A percentile compares a stretch with the other conserved stretches of the same genome.
phyloP scores from a whole-genome alignment of 2,329 filamentous ascomycete species.

The Pseudogymnoascus sp. region DNA sequence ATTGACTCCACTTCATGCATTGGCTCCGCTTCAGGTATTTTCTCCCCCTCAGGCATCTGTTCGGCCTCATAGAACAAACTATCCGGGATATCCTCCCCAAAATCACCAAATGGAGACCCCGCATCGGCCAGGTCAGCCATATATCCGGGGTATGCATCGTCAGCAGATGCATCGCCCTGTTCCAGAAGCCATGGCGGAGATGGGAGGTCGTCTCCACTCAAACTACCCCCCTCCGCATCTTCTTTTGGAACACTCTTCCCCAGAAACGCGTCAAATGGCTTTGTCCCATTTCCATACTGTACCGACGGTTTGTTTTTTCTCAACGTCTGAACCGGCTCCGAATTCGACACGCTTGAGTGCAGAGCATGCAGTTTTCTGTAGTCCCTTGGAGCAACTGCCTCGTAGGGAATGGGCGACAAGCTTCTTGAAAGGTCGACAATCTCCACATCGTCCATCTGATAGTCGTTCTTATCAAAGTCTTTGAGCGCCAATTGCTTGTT shows the following conservation, averaged over 20 bases:
- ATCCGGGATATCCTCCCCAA: constrained; percentile 22
- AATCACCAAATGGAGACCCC: constrained; percentile 13
- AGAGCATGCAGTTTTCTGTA: constrained; percentile 25
- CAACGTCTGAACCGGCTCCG: constrained; percentile 16
- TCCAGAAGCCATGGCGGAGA: constrained; percentile 28
- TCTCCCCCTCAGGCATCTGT: not conserved
- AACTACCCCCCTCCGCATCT: constrained; percentile 11
- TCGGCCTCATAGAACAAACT: constrained; percentile 16
- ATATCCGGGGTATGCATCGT: constrained; percentile 6
- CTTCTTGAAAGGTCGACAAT: constrained; percentile 23
- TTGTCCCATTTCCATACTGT: constrained; percentile 19
- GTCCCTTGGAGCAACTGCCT: constrained; percentile 18
- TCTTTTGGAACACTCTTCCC: constrained; percentile 8
- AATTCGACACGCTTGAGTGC: constrained; percentile 23
- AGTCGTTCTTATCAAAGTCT: not conserved
- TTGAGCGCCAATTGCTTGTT: not conserved
- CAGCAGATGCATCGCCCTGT: not conserved
- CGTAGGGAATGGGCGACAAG: constrained; percentile 13
- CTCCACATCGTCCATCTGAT: constrained; percentile 18
- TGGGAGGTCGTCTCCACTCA: constrained; percentile 32
- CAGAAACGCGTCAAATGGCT: constrained; percentile 19
- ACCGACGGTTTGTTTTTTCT: constrained; percentile 22
- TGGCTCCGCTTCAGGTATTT: constrained; percentile 2
- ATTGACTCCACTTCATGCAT: constrained; percentile 15
- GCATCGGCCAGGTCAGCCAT: constrained; percentile 1